These are phyloP conservation scores for Hamiltosporidium magnivora DNA, from an alignment of 371 early-diverging fungal species.

Conservation along the genomic window DNA sequence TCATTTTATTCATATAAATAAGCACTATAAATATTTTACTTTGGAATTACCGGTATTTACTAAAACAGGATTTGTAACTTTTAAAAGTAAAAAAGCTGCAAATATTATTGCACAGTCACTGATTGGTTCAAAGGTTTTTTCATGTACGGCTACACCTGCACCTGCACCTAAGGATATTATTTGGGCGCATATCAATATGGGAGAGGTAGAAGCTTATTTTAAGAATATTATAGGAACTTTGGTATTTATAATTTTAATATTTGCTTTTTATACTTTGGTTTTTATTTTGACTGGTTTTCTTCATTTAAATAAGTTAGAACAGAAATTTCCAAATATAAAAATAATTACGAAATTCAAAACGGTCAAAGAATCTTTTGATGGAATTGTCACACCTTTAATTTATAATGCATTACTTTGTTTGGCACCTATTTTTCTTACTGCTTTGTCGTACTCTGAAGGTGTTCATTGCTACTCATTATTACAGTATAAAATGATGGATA, in stretches of 20 bases:
- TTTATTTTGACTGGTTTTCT: constrained; percentile 21
- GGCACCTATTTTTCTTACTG: constrained; percentile 38
- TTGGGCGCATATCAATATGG: constrained; percentile 44
- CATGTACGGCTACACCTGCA: constrained; percentile 38
- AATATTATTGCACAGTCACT: constrained; percentile 44
- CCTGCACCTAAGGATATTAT: constrained; percentile 55
- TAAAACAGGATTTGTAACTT: constrained; percentile 52
- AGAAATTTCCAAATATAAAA: constrained; percentile 13
- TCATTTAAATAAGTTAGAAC: constrained; percentile 15
- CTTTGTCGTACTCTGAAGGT: constrained; percentile 44
- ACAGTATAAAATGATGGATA: constrained; percentile 46
- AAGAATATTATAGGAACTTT: constrained; percentile 25
- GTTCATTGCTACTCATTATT: constrained; percentile 34
- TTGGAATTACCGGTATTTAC: constrained; percentile 45
- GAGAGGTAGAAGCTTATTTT: constrained; percentile 26
- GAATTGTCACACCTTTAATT: constrained; percentile 49
- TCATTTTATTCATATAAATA: constrained; percentile 28
- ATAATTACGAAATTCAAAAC: constrained; percentile 22
- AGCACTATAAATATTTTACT: constrained; percentile 34
- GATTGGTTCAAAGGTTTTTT: constrained; percentile 50
- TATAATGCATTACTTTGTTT: constrained; percentile 44
- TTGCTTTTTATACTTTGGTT: constrained; percentile 45
- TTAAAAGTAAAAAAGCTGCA: constrained; percentile 35
- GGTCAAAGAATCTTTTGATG: constrained; percentile 31
- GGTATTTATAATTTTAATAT: constrained; percentile 41